Evolutionary conservation across 2,329 filamentous ascomycete species (phyloP), one percentile per base, ranked within the genome.

Genomic region (Botryotinia narcissicola): DNA sequence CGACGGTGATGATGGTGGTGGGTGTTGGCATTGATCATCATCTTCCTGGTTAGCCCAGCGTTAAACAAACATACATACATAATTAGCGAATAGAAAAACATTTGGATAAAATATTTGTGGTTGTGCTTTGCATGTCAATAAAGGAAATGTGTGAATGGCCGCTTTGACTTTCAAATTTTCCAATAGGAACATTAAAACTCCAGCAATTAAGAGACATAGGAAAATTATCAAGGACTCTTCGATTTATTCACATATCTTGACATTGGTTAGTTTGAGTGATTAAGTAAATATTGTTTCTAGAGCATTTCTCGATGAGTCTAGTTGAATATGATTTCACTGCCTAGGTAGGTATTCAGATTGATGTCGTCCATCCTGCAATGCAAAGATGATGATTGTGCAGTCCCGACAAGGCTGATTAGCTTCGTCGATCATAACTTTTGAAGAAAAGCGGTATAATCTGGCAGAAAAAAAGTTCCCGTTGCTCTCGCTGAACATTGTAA

Each of bases 381-480:
- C 25, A 51, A 51, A 25, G 48, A 25, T 51, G 25, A 51, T 3
- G 14, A 51, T n/a, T 51, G 6, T 51, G 14, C 48, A 51, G 25
- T 51, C 14, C 63, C 51, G 63, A 67, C 63, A 51, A 51, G 63
- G 63, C 46, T 67, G 35, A 67, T 40, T 54, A 4, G 16, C 42
- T 64, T 29, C 40, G 18, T 20, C 40, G n/a, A 32, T 44, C 25
- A 32, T 44, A 32, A 32, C 25, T 32, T 29, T 22, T n/a, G n/a
- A 44, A 32, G n/a, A 7, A 54, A n/a, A 25, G 64, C 64, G 64
- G 64, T 40, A n/a, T 9, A 16, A 54, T 29, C 2, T 40, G 22
- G 64, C 64, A 67, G 42, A 67, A 67, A 63, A 63, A 67, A 54
- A 67, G 64, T 40, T 40, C 46, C 44, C 16, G 9, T 12, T n/a